phyloP scores from a whole-genome alignment of 2,329 filamentous ascomycete species.

The Neofusicoccum sp. region DNA sequence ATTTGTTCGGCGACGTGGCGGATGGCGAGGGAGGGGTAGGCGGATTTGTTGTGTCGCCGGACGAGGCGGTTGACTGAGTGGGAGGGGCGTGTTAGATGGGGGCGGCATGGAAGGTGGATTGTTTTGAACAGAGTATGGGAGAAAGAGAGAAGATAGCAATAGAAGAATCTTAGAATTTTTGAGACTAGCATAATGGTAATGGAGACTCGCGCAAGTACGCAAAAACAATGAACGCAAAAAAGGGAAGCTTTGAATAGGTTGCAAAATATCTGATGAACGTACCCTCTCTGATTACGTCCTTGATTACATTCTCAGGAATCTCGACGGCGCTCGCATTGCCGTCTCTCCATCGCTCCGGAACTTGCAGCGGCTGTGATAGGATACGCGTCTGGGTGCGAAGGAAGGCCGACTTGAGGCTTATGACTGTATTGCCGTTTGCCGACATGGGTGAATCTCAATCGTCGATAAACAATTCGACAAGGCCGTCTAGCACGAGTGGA shows the following conservation, averaged over 20 bases:
- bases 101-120: neutral
- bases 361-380: conserved; percentile 59
- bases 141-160: neutral
- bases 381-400: conserved; percentile 61
- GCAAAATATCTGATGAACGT: conserved; percentile 4
- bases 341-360: conserved; percentile 54
- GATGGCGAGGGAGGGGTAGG: conserved; percentile 67
- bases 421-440: conserved; percentile 37
- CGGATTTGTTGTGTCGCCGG: conserved; percentile 63
- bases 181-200: too few species aligned
- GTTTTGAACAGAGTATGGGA: neutral
- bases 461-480: neutral
- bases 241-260: neutral
- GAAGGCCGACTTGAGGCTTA: conserved; percentile 64
- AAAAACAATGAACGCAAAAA: neutral
- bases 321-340: conserved; percentile 47
- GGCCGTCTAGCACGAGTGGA: too few species aligned
- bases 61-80: conserved; percentile 60
- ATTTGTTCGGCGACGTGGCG: conserved; percentile 73
- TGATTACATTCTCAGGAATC: conserved; percentile 47
- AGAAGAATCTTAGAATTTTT: neutral
- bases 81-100: neutral
- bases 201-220: too few species aligned
- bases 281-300: conserved; percentile 54
- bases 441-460: neutral